Conservation (phyloP, 2,329 filamentous ascomycete genomes). For the Sporothrix variecibatus region DNA sequence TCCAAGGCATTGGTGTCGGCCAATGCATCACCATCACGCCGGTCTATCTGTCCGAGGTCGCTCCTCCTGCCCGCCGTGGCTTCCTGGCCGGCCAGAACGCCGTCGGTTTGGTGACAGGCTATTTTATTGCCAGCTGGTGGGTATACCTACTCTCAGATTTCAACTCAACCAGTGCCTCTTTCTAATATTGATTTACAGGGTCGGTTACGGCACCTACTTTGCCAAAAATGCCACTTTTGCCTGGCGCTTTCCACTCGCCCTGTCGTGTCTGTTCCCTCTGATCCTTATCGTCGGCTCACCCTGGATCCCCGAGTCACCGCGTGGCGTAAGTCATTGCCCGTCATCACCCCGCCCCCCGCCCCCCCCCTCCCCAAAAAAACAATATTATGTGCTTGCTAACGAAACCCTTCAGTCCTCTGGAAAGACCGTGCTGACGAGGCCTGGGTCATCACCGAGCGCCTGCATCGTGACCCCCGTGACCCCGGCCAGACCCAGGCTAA, state of each 20-base stretch:
- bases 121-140: slow-evolving; percentile 4
- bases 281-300: slow-evolving; percentile 43
- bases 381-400: background rate
- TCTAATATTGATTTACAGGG: background rate
- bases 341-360: no score
- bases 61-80: slow-evolving; percentile 18
- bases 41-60: slow-evolving; percentile 23
- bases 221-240: slow-evolving; percentile 20
- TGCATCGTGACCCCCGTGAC: slow-evolving; percentile 45
- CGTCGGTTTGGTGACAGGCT: slow-evolving; percentile 17
- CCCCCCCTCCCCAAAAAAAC: background rate
- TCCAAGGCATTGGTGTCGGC: slow-evolving; percentile 25
- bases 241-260: slow-evolving; percentile 48
- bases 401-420: slow-evolving; percentile 39
- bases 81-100: slow-evolving; percentile 25
- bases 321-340: background rate
- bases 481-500: slow-evolving; percentile 40
- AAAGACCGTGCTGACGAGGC: slow-evolving; percentile 43
- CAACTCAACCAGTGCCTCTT: background rate
- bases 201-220: slow-evolving; percentile 24
- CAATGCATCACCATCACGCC: slow-evolving; percentile 26
- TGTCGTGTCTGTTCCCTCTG: slow-evolving; percentile 45
- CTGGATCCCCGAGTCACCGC: slow-evolving; percentile 31
- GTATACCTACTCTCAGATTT: background rate
- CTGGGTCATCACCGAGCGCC: slow-evolving; percentile 41